phyloP scores from a whole-genome alignment of 139 green algal species.

The Zygnema cylindricum region DNA sequence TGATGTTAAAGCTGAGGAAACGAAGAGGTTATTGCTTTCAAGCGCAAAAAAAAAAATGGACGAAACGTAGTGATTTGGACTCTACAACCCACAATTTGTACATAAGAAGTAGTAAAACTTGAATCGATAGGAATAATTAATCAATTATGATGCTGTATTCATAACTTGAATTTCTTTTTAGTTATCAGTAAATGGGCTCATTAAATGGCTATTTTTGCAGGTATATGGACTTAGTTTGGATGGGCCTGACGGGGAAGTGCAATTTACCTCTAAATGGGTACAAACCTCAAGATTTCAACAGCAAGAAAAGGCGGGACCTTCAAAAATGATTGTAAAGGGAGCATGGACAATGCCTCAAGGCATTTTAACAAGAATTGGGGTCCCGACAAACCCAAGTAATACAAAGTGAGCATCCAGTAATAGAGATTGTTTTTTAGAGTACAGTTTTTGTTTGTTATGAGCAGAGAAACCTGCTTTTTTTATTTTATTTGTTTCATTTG shows the following conservation, averaged over 20 bases:
- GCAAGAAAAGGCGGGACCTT: constrained; percentile 7
- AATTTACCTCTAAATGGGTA: constrained; percentile 22
- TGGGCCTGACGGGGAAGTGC: not conserved
- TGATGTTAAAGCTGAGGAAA: too few relatives aligned
- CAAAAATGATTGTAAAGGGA: not conserved
- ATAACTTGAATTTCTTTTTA: too few relatives aligned
- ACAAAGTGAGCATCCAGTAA: constrained; percentile 29
- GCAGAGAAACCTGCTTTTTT: not conserved
- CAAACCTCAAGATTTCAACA: not conserved
- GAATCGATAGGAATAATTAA: too few relatives aligned
- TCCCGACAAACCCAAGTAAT: constrained; percentile 58
- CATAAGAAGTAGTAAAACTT: too few relatives aligned
- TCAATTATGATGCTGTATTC: too few relatives aligned
- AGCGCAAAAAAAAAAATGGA: too few relatives aligned
- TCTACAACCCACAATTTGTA: too few relatives aligned
- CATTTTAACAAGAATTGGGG: constrained; percentile 11
- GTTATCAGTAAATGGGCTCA: too few relatives aligned
- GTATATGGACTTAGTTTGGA: constrained; percentile 28
- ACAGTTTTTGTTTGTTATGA: not conserved
- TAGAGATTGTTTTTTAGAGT: not conserved
- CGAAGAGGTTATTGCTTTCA: too few relatives aligned
- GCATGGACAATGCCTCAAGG: constrained; percentile 43
- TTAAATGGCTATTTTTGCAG: too few relatives aligned
- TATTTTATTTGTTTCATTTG: constrained; percentile 22
- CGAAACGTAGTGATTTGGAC: too few relatives aligned